These are phyloP conservation scores for Triticum timopheevii DNA, from an alignment of 176 grass and related monocot species.

Conservation along the genomic window DNA sequence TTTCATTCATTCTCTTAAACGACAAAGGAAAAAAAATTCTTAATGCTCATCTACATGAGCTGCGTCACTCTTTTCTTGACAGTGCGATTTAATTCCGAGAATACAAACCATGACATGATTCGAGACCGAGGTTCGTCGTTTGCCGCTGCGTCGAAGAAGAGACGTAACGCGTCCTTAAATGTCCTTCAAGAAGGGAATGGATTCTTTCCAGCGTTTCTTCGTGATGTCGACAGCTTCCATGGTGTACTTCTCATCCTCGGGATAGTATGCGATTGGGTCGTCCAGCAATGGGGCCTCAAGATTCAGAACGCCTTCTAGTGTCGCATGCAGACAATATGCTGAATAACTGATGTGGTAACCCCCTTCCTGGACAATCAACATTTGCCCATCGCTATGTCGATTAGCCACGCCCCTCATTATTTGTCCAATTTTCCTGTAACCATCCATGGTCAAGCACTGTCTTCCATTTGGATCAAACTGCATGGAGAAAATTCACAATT, in stretches of 20 bases:
- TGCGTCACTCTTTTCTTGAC: too few relatives aligned
- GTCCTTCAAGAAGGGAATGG: constrained; percentile 63
- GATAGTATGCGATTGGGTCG: constrained; percentile 84
- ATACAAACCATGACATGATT: too few relatives aligned
- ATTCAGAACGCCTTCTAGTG: constrained; percentile 75
- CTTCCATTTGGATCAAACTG: constrained; percentile 96
- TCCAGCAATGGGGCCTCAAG: constrained; percentile 51
- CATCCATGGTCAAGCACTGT: constrained; percentile 86
- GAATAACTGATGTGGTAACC: constrained; percentile 87
- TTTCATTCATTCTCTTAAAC: too few relatives aligned
- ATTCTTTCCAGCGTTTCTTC: constrained; percentile 71
- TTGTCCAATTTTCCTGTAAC: constrained; percentile 65
- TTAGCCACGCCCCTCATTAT: constrained; percentile 57
- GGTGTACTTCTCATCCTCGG: constrained; percentile 62
- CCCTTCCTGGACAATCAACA: constrained; percentile 87
- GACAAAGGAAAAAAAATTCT: too few relatives aligned
- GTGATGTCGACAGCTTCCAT: constrained; percentile 58
- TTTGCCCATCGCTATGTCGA: constrained; percentile 36
- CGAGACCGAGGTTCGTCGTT: too few relatives aligned
- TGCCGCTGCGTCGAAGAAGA: background rate
- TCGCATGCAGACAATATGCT: constrained; percentile 86
- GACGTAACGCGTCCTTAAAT: constrained; percentile 27
- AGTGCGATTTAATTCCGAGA: too few relatives aligned
- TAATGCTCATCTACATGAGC: too few relatives aligned
- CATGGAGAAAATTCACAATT: constrained; percentile 19